phyloP scores from a whole-genome alignment of 2,329 filamentous ascomycete genomes.

The Fusarium torreyae region DNA sequence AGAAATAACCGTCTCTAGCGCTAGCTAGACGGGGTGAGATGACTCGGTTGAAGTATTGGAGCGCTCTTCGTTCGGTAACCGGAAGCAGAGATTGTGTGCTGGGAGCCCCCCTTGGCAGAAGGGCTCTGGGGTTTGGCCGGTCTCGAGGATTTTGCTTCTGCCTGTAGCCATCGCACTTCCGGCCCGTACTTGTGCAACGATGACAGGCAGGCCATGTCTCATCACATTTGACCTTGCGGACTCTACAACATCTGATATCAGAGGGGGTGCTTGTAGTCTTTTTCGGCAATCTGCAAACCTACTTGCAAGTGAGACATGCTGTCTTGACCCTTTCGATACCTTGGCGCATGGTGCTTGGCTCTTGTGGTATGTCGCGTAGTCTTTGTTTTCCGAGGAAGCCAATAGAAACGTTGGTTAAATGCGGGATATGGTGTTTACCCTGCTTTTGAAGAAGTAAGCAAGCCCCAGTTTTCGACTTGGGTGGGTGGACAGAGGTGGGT shows the following conservation, averaged over 20 bases:
- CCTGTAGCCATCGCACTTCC: slow-evolving; percentile 11
- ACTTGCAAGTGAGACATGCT: slow-evolving; percentile 6
- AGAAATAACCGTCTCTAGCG: slow-evolving; percentile 23
- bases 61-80: background rate
- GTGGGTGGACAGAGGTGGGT: too few species aligned
- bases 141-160: background rate
- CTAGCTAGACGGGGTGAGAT: slow-evolving; percentile 20
- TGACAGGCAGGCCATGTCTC: slow-evolving; percentile 7
- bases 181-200: slow-evolving; percentile 20
- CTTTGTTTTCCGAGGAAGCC: slow-evolving; percentile 2
- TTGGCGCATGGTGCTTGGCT: background rate
- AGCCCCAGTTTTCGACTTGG: too few species aligned
- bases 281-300: background rate
- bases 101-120: background rate
- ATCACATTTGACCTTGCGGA: slow-evolving; percentile 14
- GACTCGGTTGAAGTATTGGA: slow-evolving; percentile 23
- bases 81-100: background rate
- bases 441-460: too few species aligned
- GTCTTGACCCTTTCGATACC: slow-evolving; percentile 5
- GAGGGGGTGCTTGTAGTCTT: background rate
- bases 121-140: background rate
- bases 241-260: background rate
- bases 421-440: background rate
- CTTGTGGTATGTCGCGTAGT: background rate
- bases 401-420: slow-evolving; percentile 1